Percentiles rank a stretch among this genome's conserved stretches.
These are phyloP conservation scores for Coprinopsis sp. DNA, from an alignment of 768 basidiomycete genomes.

Conservation along the genomic window DNA sequence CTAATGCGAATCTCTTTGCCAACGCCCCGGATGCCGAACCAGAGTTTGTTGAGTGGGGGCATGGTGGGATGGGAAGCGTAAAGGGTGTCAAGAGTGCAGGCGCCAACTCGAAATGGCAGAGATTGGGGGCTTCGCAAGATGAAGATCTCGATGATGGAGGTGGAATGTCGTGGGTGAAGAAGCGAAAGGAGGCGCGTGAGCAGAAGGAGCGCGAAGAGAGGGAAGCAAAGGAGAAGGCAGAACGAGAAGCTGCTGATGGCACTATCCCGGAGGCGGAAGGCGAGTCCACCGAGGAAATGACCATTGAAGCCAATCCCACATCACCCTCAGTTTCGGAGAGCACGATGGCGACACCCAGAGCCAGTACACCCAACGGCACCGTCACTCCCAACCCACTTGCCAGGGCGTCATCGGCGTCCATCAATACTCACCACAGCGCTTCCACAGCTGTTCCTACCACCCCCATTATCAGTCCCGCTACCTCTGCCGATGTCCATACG, in stretches of 20 bases:
- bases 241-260: conserved; percentile 8
- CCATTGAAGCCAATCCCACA: not conserved
- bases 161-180: conserved; percentile 81
- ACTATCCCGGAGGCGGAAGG: not conserved
- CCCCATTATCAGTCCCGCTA: not conserved
- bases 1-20: conserved; percentile 55
- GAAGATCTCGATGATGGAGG: conserved; percentile 76
- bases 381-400: not conserved
- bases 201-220: conserved; percentile 43
- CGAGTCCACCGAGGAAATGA: not conserved
- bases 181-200: conserved; percentile 55
- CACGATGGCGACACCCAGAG: conserved; percentile 7
- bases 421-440: not conserved
- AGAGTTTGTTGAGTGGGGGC: conserved; percentile 92
- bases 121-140: conserved; percentile 18
- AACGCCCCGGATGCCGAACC: conserved; percentile 64
- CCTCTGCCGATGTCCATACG: not conserved
- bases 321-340: conserved; percentile 1
- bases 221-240: conserved; percentile 23
- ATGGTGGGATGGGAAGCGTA: conserved; percentile 76
- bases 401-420: not conserved
- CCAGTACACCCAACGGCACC: not conserved
- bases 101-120: conserved; percentile 23
- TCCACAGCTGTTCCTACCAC: conserved; percentile 7
- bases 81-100: conserved; percentile 36